Conservation (phyloP, 306 rosid species). For the Cicer arietinum region DNA sequence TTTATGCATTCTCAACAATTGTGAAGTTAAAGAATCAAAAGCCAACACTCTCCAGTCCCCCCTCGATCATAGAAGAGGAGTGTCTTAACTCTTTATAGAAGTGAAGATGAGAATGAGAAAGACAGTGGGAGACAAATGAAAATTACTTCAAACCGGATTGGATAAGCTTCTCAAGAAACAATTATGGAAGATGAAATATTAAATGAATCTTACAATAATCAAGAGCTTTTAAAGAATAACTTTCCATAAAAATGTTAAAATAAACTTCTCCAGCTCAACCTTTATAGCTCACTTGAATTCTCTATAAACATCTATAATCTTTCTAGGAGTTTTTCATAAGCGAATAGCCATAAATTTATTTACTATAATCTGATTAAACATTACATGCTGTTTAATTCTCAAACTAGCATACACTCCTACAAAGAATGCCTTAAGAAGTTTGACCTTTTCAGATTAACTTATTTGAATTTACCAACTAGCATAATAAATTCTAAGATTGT, state of each 20-base stretch:
- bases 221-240: not conserved
- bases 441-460: too few relatives aligned
- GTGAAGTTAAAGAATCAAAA: conserved; percentile 8
- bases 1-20: conserved; percentile 13
- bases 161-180: not conserved
- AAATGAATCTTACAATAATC: not conserved
- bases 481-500: too few relatives aligned
- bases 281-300: not conserved
- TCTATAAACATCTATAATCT: not conserved
- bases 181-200: not conserved
- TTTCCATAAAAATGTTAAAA: not conserved
- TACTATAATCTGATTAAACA: not conserved
- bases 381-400: conserved; percentile 1
- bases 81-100: not conserved
- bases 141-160: not conserved
- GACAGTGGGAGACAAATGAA: not conserved
- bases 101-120: not conserved
- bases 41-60: not conserved
- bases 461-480: too few relatives aligned
- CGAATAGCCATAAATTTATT: not conserved
- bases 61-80: not conserved
- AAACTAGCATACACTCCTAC: conserved; percentile 24
- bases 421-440: conserved; percentile 2
- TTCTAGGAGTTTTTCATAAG: not conserved
- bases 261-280: not conserved